Evolutionary conservation across 345 rosid genomes (phyloP), one percentile per base, ranked within the genome.

Genomic region (Anastatica hierochuntica): DNA sequence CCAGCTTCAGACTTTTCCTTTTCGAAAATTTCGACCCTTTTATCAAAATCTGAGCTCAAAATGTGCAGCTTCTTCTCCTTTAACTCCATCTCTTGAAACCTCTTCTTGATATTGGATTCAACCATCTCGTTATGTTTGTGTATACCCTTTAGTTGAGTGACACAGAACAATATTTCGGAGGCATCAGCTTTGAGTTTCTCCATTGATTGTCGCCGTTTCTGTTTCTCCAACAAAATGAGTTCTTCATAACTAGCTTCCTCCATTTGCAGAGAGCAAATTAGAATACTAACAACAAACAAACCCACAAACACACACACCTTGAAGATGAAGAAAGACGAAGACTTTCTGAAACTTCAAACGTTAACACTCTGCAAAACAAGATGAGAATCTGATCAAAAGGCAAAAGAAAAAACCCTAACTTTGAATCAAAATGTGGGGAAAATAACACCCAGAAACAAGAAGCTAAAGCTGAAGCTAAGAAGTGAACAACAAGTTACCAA

Each of bases 1-100:
- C 69, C 57, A 55, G 63, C 62, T 56, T 56, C 35, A 5, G 50
- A 5, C 57, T 48, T 56, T 23, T 54, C 51, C 10, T 14, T 36
- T 8, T 21, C 43, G 18, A 64, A 55, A 41, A 9, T 3, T 8
- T n/a, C 7, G 10, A 0, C 23, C 38, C 16, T 55, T 39, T 31
- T 40, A n/a, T 31, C 35, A 40, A 63, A 14, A 2, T 63, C 47
- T 13, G 33, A 13, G 13, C 61, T 63, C 40, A 43, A 8, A 44
- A 1, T 31, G 2, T 56, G 41, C 11, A 63, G 43, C 50, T 56
- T 37, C 49, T 56, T 41, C 21, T 64, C 63, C 47, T 45, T 37
- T 0, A 27, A 0, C 2, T 36, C 60, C 26, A 45, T 33, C 17
- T 37, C 60, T 14, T 7, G 40, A 11, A 40, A 44, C 33, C 47